Evolutionary conservation across 139 green algal species (phyloP).

Genomic region (Tetradesmus obliquus): DNA sequence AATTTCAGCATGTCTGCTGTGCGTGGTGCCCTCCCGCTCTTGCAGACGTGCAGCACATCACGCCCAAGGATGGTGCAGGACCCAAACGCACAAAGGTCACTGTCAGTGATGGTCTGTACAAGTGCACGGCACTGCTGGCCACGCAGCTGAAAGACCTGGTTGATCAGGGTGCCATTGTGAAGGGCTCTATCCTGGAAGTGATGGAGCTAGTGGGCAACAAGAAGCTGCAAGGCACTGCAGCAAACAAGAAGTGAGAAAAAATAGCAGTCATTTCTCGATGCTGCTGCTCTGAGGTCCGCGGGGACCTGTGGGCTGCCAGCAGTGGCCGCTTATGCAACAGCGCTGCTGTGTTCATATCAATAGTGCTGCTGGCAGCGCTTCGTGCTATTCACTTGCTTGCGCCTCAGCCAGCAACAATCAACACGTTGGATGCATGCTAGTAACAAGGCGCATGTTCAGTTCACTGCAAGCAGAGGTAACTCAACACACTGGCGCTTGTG

Average conservation of each 20-base stretch:
- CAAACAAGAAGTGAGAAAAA: slow-evolving; percentile 26
- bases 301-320: background rate
- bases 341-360: too few species aligned
- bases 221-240: slow-evolving; percentile 8
- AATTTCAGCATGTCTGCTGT: background rate
- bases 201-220: slow-evolving; percentile 77
- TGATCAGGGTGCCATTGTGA: slow-evolving; percentile 49
- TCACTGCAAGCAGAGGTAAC: too few species aligned
- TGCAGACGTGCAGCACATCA: slow-evolving; percentile 45
- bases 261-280: background rate
- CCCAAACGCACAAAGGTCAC: slow-evolving; percentile 39
- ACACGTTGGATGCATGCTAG: too few species aligned
- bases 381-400: too few species aligned
- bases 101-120: slow-evolving; percentile 53
- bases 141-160: slow-evolving; percentile 82
- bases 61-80: slow-evolving; percentile 7
- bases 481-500: too few species aligned
- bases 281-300: background rate
- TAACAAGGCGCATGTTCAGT: too few species aligned
- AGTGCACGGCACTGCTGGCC: slow-evolving; percentile 79
- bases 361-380: too few species aligned
- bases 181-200: slow-evolving; percentile 71
- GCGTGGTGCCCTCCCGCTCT: background rate
- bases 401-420: too few species aligned
- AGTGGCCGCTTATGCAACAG: background rate